Percentiles rank a stretch among this genome's conserved stretches.
Conservation (phyloP, 164 flowering plant genomes). For the Aristolochia fimbriata region DNA sequence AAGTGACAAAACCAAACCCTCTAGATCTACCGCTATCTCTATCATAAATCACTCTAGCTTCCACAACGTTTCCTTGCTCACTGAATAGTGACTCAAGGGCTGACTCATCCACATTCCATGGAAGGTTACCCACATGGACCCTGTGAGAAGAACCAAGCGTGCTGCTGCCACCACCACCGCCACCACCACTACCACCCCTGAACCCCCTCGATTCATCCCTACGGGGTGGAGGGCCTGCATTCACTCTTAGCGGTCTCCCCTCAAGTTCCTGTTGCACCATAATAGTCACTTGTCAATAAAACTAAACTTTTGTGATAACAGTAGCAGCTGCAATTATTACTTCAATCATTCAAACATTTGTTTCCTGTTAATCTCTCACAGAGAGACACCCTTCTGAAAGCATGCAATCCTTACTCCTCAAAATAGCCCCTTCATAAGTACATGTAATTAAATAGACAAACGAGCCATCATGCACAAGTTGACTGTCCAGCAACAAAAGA, state of each 20-base stretch:
- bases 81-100: constrained; percentile 67
- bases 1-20: constrained; percentile 95
- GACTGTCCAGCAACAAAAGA: too few species aligned
- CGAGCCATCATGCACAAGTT: too few species aligned
- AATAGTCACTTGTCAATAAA: too few species aligned
- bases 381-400: too few species aligned
- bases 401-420: too few species aligned
- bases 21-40: constrained; percentile 86
- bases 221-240: constrained; percentile 49
- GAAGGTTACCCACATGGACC: constrained; percentile 73
- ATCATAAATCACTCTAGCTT: constrained; percentile 81
- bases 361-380: too few species aligned
- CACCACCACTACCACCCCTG: constrained; percentile 12
- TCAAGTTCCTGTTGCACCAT: constrained; percentile 27
- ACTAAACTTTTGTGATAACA: too few species aligned
- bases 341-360: too few species aligned
- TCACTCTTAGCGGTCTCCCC: constrained; percentile 47
- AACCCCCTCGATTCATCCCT: constrained; percentile 26
- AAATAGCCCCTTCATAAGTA: too few species aligned
- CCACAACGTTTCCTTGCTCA: constrained; percentile 78
- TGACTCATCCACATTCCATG: constrained; percentile 81
- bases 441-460: too few species aligned
- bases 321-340: too few species aligned
- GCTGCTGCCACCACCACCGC: constrained; percentile 4
- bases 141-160: constrained; percentile 24